Evolutionary conservation across 768 basidiomycete genomes (phyloP).

Genomic region (Xerocomellus intermedius): DNA sequence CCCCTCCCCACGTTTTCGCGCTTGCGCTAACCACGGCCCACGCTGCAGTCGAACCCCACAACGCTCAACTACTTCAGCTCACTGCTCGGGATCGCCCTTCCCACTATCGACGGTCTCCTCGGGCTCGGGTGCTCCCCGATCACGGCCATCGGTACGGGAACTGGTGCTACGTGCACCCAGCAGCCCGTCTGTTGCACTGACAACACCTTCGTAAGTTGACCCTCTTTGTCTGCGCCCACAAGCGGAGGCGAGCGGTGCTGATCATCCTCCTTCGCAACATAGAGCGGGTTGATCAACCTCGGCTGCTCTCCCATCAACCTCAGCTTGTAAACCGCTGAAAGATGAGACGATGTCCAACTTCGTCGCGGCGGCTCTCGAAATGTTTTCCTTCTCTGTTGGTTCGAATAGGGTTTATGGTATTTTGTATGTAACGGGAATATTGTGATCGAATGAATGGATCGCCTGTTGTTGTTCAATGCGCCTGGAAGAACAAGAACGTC

Average conservation of each 20-base stretch:
- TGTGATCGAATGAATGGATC: neutral
- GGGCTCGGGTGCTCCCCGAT: conserved; percentile 4
- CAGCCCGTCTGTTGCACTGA: conserved; percentile 16
- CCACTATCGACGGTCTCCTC: neutral
- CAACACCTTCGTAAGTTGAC: conserved; percentile 4
- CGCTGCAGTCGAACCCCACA: neutral
- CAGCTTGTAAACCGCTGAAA: neutral
- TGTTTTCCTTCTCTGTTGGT: neutral
- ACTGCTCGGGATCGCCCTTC: neutral
- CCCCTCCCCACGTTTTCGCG: too few species aligned
- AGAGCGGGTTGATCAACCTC: conserved; percentile 10
- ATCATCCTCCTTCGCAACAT: neutral
- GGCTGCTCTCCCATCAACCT: conserved; percentile 14
- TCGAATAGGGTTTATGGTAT: neutral
- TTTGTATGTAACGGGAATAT: neutral
- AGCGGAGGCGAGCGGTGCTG: neutral
- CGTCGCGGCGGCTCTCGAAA: neutral
- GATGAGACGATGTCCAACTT: too few species aligned
- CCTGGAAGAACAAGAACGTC: neutral
- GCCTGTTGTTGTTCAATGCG: too few species aligned
- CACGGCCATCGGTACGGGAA: neutral
- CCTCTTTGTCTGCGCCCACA: neutral
- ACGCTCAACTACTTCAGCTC: neutral
- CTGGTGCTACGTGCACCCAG: neutral
- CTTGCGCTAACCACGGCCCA: neutral